Percentiles rank a stretch among this genome's conserved stretches.
phyloP scores from a whole-genome alignment of 164 flowering plant genomes.

The Saururus chinensis region DNA sequence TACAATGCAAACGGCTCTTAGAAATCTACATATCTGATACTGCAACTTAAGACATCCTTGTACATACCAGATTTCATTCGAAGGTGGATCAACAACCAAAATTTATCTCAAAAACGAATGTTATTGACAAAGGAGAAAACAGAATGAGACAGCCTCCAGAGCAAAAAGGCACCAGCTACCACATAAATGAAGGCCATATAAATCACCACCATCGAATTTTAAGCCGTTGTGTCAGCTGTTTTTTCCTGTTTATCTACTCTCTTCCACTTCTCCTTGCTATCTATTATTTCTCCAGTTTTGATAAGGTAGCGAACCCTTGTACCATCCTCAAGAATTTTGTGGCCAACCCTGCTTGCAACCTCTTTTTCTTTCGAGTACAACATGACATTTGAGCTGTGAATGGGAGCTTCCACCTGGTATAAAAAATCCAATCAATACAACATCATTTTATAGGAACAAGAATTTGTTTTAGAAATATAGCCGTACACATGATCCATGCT shows the following conservation, averaged over 20 bases:
- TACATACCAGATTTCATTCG: not conserved
- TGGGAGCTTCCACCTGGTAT: conserved; percentile 72
- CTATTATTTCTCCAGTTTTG: conserved; percentile 92
- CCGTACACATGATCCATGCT: no score
- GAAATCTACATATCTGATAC: not conserved
- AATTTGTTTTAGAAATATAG: not conserved
- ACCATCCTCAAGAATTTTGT: conserved; percentile 76
- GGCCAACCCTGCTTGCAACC: conserved; percentile 90
- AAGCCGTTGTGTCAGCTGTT: conserved; percentile 30
- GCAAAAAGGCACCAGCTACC: not conserved
- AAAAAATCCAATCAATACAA: conserved; percentile 2
- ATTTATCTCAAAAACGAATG: not conserved
- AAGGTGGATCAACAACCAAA: not conserved
- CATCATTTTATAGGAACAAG: not conserved
- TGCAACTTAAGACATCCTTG: not conserved
- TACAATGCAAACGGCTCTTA: not conserved
- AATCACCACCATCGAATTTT: not conserved
- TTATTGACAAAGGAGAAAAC: no score
- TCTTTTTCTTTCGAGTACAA: conserved; percentile 82
- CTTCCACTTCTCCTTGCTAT: conserved; percentile 76
- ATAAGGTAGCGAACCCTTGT: conserved; percentile 73
- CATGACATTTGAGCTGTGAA: conserved; percentile 99
- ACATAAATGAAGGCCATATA: no score
- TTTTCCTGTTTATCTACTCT: conserved; percentile 39
- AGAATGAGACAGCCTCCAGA: no score